These are phyloP conservation scores for Lavandula angustifolia DNA, from an alignment of 257 asterid genomes.

Conservation along the genomic window DNA sequence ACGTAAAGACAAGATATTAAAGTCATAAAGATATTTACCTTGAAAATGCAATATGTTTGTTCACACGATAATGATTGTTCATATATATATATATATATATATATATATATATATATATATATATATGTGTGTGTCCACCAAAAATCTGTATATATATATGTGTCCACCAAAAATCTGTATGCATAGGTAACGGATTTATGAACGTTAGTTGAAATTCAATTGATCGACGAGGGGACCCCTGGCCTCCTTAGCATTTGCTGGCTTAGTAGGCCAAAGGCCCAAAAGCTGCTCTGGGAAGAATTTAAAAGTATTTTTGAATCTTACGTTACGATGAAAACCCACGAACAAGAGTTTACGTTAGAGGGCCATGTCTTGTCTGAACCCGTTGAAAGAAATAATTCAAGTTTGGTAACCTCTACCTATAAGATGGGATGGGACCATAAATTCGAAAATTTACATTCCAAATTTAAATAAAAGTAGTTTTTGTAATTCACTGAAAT, in stretches of 20 bases:
- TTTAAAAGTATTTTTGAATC: not conserved
- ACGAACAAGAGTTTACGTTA: slow-evolving; percentile 30
- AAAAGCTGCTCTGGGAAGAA: not conserved
- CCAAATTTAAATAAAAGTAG: not conserved
- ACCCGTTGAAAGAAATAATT: slow-evolving; percentile 39
- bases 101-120: too few relatives aligned
- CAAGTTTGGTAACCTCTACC: slow-evolving; percentile 16
- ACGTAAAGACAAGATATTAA: too few relatives aligned
- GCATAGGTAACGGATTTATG: slow-evolving; percentile 30
- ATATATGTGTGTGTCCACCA: too few relatives aligned
- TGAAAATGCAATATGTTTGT: too few relatives aligned
- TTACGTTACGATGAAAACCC: slow-evolving; percentile 7
- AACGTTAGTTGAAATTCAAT: slow-evolving; percentile 3
- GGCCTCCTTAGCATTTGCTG: not conserved
- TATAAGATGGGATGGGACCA: not conserved
- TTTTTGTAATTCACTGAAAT: too few relatives aligned
- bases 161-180: not conserved
- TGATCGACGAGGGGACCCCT: slow-evolving; percentile 27
- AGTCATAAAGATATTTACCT: too few relatives aligned
- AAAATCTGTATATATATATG: too few relatives aligned
- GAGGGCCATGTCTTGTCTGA: slow-evolving; percentile 43
- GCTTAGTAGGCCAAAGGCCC: not conserved
- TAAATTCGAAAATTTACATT: slow-evolving; percentile 1
- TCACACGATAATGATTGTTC: too few relatives aligned
- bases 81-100: too few relatives aligned